Percentiles rank a stretch among this genome's conserved stretches.
Conservation (phyloP, 176 grass and related monocot genomes). For the Juncus inflexus region DNA sequence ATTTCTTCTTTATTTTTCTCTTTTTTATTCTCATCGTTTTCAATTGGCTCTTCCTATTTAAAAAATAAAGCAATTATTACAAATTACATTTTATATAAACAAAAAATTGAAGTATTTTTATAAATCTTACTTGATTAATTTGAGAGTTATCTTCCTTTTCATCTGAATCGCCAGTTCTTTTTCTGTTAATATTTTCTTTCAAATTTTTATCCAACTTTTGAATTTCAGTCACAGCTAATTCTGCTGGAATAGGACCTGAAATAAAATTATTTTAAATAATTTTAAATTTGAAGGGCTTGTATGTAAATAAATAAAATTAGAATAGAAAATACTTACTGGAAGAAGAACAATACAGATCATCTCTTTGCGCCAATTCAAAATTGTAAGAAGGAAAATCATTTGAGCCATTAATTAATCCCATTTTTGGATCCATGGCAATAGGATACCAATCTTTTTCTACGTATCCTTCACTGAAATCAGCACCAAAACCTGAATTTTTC, state of each 20-base stretch:
- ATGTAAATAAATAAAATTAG: not conserved
- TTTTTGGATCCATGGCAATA: constrained; percentile 51
- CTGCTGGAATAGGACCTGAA: constrained; percentile 44
- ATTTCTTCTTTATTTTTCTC: constrained; percentile 75
- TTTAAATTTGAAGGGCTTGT: not conserved
- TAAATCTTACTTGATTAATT: constrained; percentile 4
- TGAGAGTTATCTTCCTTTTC: constrained; percentile 16
- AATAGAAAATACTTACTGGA: constrained; percentile 38
- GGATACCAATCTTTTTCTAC: constrained; percentile 52
- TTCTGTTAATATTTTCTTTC: constrained; percentile 54
- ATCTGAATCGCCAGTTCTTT: constrained; percentile 32
- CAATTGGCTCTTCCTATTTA: constrained; percentile 34
- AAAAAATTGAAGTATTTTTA: too few relatives aligned
- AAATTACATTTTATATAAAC: too few relatives aligned
- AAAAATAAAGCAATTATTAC: too few relatives aligned
- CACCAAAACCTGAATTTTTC: constrained; percentile 23
- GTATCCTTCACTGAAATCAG: constrained; percentile 44
- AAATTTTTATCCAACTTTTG: constrained; percentile 34
- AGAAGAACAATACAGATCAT: constrained; percentile 35
- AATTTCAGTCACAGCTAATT: constrained; percentile 45
- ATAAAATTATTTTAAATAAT: constrained; percentile 6
- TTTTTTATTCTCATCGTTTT: constrained; percentile 41
- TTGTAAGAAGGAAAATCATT: constrained; percentile 46
- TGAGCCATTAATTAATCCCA: constrained; percentile 45
- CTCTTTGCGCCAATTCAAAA: constrained; percentile 38